Evolutionary conservation across 2,329 filamentous ascomycete species (phyloP).

Genomic region (Diplodia mutila): DNA sequence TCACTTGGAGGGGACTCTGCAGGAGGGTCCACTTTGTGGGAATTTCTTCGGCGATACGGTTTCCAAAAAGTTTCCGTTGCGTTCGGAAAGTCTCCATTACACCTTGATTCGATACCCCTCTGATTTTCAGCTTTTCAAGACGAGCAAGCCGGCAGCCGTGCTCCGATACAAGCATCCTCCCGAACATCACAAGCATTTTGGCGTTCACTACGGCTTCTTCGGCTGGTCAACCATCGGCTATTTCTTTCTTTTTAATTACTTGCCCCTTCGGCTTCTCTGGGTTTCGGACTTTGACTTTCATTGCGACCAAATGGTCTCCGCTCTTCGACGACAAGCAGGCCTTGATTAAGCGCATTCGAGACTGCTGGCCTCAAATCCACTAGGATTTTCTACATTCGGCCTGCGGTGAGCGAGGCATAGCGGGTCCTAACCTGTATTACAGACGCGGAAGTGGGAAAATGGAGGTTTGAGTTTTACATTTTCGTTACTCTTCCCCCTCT

Average conservation of each 20-base stretch:
- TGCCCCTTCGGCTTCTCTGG: not conserved
- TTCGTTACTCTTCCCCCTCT: not conserved
- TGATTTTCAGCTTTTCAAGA: not conserved
- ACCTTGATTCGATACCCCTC: not conserved
- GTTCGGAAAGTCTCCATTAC: not conserved
- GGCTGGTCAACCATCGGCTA: not conserved
- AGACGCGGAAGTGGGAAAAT: not conserved
- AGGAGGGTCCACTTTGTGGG: not conserved
- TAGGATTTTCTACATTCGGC: not conserved
- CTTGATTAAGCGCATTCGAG: not conserved
- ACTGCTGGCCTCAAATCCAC: not conserved
- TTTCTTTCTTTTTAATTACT: not conserved
- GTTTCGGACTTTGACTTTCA: not conserved
- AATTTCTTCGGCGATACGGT: not conserved
- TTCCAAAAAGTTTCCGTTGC: not conserved
- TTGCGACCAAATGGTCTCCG: not conserved
- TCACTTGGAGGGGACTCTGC: not conserved
- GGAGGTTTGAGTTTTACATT: not conserved
- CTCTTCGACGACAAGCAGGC: not conserved
- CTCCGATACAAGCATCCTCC: too few relatives aligned
- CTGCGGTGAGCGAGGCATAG: not conserved
- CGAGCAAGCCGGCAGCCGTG: too few relatives aligned
- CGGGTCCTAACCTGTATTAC: not conserved
- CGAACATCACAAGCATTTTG: not conserved
- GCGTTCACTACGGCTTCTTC: not conserved